Percentiles rank a stretch among this genome's conserved stretches.
Evolutionary conservation across 495 filamentous ascomycete species (phyloP).

Genomic region (Daldinia decipiens): DNA sequence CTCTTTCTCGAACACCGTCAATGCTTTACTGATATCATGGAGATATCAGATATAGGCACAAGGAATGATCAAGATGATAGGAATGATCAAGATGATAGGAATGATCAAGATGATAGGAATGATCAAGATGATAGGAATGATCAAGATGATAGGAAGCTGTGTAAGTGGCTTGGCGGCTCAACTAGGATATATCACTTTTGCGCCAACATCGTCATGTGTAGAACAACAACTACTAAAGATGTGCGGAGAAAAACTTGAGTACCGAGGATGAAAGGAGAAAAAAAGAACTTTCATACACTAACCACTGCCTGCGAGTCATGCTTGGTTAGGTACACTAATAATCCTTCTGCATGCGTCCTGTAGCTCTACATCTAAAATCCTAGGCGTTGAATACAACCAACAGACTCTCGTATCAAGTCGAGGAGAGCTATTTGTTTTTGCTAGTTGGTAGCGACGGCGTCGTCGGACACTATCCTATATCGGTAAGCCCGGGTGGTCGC

Average conservation of each 20-base stretch:
- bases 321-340: neutral
- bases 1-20: conserved; percentile 1
- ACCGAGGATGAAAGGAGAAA: neutral
- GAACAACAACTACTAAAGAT: neutral
- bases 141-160: neutral
- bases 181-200: neutral
- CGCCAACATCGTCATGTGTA: neutral
- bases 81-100: neutral
- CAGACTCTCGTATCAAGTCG: conserved; percentile 6
- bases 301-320: conserved; percentile 19
- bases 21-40: neutral
- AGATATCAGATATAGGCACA: no score
- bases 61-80: neutral
- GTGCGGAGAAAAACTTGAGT: neutral
- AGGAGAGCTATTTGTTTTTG: conserved; percentile 8
- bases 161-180: neutral
- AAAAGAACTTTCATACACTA: neutral
- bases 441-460: conserved; percentile 21
- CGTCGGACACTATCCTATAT: conserved; percentile 19
- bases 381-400: conserved; percentile 14
- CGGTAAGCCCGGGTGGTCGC: conserved; percentile 19
- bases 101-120: neutral
- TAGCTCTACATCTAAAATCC: conserved; percentile 5
- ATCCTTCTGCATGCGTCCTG: neutral
- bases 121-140: neutral